These are phyloP conservation scores for Tardiomyces blankii DNA, from an alignment of 1,139 yeast genomes.

Conservation along the genomic window DNA sequence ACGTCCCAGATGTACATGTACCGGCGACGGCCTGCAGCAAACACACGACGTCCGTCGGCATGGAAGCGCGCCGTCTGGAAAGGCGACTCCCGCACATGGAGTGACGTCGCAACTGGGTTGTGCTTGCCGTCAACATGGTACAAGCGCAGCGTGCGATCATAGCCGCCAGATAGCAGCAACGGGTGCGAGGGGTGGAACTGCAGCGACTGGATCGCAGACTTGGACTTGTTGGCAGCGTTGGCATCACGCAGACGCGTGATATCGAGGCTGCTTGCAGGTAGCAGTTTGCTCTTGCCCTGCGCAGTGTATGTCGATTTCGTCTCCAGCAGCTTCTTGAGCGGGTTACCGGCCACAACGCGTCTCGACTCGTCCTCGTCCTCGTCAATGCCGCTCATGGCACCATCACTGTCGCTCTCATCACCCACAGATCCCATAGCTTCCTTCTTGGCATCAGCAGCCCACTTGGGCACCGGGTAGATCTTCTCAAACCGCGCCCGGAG, in stretches of 20 bases:
- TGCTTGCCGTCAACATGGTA: constrained; percentile 87
- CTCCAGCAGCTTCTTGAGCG: constrained; percentile 46
- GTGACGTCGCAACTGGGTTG: constrained; percentile 71
- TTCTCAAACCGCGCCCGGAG: constrained; percentile 77
- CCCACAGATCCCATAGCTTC: constrained; percentile 5
- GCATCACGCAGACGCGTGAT: constrained; percentile 81
- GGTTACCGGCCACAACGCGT: constrained; percentile 24
- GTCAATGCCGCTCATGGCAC: constrained; percentile 6
- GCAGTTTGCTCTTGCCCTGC: constrained; percentile 36
- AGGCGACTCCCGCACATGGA: constrained; percentile 71
- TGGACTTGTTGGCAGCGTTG: constrained; percentile 54
- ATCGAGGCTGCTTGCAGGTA: constrained; percentile 63
- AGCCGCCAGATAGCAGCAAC: constrained; percentile 78
- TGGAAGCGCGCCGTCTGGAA: constrained; percentile 65
- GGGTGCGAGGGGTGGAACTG: constrained; percentile 85
- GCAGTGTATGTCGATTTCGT: constrained; percentile 47
- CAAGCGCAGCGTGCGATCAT: constrained; percentile 76
- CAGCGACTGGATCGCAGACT: constrained; percentile 71
- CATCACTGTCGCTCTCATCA: constrained; percentile 15
- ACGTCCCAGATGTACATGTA: constrained; percentile 91
- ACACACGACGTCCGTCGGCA: constrained; percentile 43
- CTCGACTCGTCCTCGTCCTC: constrained; percentile 23
- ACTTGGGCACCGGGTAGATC: constrained; percentile 77
- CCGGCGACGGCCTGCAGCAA: constrained; percentile 85
- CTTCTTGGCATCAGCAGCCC: constrained; percentile 41